Evolutionary conservation across 495 filamentous ascomycete species (phyloP).

Genomic region (Mytilinidion resinicola): DNA sequence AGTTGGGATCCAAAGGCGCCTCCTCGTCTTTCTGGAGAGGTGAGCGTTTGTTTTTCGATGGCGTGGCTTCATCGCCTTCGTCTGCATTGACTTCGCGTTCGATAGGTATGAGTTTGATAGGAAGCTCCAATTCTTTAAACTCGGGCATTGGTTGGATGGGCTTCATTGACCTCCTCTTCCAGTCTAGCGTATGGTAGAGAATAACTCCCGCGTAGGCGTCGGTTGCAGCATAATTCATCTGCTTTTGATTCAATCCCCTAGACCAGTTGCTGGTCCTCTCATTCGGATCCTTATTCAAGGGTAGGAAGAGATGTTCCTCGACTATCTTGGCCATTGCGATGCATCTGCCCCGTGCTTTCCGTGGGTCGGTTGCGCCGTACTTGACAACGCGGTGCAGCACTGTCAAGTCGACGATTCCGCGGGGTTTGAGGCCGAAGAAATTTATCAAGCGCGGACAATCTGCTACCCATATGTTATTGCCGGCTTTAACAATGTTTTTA

Average conservation of each 20-base stretch:
- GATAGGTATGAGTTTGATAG: conserved; percentile 44
- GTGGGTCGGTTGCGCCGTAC: conserved; percentile 44
- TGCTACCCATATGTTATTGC: conserved; percentile 59
- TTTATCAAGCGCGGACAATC: conserved; percentile 66
- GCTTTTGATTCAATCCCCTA: conserved; percentile 50
- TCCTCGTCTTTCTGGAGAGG: not conserved
- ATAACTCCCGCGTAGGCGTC: conserved; percentile 78
- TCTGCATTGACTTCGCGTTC: not conserved
- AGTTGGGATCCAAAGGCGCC: not conserved
- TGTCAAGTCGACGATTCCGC: conserved; percentile 70
- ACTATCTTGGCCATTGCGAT: conserved; percentile 64
- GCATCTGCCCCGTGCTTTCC: conserved; percentile 56
- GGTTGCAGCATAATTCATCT: conserved; percentile 73
- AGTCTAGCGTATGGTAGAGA: conserved; percentile 63
- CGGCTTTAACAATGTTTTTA: conserved; percentile 63
- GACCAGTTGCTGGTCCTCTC: conserved; percentile 72
- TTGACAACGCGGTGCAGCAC: conserved; percentile 71
- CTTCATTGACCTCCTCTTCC: conserved; percentile 54
- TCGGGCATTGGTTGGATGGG: conserved; percentile 65
- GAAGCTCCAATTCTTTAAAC: conserved; percentile 57
- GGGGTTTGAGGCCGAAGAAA: conserved; percentile 56
- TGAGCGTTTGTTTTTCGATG: not conserved
- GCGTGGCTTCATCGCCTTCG: not conserved
- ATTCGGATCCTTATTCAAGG: conserved; percentile 62
- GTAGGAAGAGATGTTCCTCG: conserved; percentile 65